These are phyloP conservation scores for Sporothrix schenckii DNA, from an alignment of 2,329 filamentous ascomycete genomes.

Conservation along the genomic window DNA sequence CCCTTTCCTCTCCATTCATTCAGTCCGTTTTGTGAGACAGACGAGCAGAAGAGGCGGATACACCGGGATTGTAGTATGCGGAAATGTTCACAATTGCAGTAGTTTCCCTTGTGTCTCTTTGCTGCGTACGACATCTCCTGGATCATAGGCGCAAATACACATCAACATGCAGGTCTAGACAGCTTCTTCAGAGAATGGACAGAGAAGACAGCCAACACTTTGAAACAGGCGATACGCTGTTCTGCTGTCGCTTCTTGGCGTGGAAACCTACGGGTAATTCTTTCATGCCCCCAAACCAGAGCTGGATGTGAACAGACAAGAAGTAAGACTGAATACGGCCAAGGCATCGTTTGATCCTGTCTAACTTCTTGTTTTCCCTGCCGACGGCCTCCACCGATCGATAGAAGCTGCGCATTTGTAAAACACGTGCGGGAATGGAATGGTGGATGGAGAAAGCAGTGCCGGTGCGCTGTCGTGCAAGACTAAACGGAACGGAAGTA, in stretches of 20 bases:
- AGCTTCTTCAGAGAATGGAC: too few species aligned
- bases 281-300: too few species aligned
- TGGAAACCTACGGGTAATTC: too few species aligned
- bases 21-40: background rate
- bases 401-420: background rate
- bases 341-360: too few species aligned
- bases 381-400: background rate
- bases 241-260: background rate
- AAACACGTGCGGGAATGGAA: background rate
- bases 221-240: background rate
- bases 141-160: too few species aligned
- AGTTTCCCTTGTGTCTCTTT: background rate
- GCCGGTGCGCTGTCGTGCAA: constrained; percentile 15
- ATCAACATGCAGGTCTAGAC: background rate
- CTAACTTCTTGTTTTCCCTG: background rate
- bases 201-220: background rate
- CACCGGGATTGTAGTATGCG: background rate
- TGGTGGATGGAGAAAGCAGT: background rate
- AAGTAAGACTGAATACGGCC: too few species aligned
- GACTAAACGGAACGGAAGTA: background rate
- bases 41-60: background rate
- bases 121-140: background rate
- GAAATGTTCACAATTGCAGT: too few species aligned
- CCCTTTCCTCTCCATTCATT: background rate
- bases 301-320: too few species aligned